These are phyloP conservation scores for Pholiota adiposa DNA, from an alignment of 1,284 basidiomycete genomes.

Conservation along the genomic window DNA sequence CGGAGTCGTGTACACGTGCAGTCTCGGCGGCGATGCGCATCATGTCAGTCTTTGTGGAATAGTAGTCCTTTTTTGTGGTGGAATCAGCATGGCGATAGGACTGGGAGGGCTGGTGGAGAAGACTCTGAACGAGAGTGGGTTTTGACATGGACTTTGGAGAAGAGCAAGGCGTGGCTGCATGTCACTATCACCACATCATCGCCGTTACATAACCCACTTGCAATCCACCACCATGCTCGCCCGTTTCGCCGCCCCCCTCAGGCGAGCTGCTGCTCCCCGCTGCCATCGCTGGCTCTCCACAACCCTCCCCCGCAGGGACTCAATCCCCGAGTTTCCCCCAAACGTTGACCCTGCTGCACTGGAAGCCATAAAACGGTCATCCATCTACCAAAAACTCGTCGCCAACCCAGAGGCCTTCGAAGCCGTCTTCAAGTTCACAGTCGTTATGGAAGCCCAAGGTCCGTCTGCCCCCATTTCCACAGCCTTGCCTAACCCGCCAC, in stretches of 20 bases:
- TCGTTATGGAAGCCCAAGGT: conserved; percentile 58
- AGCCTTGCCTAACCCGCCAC: not conserved
- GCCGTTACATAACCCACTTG: not conserved
- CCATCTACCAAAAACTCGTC: conserved; percentile 50
- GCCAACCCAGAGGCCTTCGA: conserved; percentile 52
- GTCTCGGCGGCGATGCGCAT: conserved; percentile 19
- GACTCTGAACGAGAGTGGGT: conserved; percentile 59
- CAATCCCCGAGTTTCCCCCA: conserved; percentile 12
- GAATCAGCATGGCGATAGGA: conserved; percentile 47
- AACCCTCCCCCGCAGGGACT: conserved; percentile 7
- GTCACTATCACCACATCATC: too few species aligned
- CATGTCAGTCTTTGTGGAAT: conserved; percentile 51
- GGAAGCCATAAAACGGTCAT: conserved; percentile 19
- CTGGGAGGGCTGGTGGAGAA: conserved; percentile 62
- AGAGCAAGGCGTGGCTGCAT: not conserved
- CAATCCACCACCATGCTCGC: conserved; percentile 1
- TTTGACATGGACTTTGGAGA: conserved; percentile 39
- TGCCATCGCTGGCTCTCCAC: conserved; percentile 9
- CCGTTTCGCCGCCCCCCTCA: not conserved
- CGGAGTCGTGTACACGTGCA: not conserved
- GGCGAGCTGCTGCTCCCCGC: too few species aligned
- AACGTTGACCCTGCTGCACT: conserved; percentile 14
- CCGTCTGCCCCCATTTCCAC: not conserved
- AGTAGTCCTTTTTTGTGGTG: conserved; percentile 45
- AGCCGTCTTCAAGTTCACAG: conserved; percentile 49